These are phyloP conservation scores for Tolypocladium pustulatum DNA, from an alignment of 2,329 filamentous ascomycete genomes.

Conservation along the genomic window DNA sequence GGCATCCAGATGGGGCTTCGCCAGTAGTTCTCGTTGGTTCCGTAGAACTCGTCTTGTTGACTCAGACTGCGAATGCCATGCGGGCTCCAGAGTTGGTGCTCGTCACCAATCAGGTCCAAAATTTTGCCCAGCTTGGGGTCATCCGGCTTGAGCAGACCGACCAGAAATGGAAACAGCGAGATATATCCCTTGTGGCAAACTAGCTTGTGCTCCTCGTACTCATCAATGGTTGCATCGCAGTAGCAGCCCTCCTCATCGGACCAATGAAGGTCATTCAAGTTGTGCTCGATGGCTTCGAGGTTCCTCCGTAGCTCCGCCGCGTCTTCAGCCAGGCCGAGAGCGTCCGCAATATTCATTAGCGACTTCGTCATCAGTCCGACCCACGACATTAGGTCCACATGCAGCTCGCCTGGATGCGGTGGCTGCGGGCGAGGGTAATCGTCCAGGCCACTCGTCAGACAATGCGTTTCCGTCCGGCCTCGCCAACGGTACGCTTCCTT, in stretches of 20 bases:
- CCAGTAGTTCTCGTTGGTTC: constrained; percentile 95
- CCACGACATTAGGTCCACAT: constrained; percentile 92
- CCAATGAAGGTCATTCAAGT: constrained; percentile 93
- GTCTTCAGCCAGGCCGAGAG: constrained; percentile 69
- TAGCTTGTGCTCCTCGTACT: constrained; percentile 79
- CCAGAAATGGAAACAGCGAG: constrained; percentile 83
- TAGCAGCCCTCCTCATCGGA: constrained; percentile 68
- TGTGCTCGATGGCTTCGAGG: constrained; percentile 67
- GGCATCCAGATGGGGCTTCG: constrained; percentile 90
- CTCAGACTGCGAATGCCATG: constrained; percentile 86
- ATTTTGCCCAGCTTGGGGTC: constrained; percentile 65
- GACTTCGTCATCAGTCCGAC: constrained; percentile 91
- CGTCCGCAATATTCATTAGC: constrained; percentile 68
- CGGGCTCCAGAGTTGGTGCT: constrained; percentile 80
- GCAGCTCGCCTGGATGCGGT: constrained; percentile 89
- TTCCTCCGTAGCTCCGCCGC: constrained; percentile 60
- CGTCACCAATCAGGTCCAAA: constrained; percentile 67
- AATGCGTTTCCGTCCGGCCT: constrained; percentile 75
- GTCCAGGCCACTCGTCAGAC: constrained; percentile 87
- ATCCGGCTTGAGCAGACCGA: constrained; percentile 65
- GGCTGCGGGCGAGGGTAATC: constrained; percentile 93
- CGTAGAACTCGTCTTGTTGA: constrained; percentile 72
- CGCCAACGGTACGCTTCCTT: constrained; percentile 95
- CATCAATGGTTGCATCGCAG: constrained; percentile 92
- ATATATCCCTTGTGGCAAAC: constrained; percentile 97